Evolutionary conservation across 2,329 filamentous ascomycete species (phyloP), one percentile per base, ranked within the genome.

Genomic region (Chrysosporium keratinophilum): DNA sequence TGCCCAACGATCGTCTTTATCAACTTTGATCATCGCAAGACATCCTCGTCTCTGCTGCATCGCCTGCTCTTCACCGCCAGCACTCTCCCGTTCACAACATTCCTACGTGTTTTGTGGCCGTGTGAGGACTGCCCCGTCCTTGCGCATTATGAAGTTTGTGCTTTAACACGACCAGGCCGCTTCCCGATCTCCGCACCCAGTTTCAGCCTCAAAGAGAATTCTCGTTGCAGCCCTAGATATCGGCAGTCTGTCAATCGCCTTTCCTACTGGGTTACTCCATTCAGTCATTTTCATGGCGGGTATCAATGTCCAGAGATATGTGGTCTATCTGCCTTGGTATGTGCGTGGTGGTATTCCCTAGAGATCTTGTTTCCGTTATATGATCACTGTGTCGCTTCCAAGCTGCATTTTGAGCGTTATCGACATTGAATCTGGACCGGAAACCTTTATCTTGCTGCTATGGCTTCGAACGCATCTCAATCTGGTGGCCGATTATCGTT

Each of bases 401-500:
- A 44, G 39, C 51, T 5, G 5, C 14, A 31, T 43, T n/a, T 35
- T 34, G 60, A 63, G 59, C 66, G 67, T 28, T 17, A 20, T 17
- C 7, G 23, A n/a, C 20, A 14, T 50, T 40, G 19, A n/a, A 19
- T 11, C 20, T 43, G 39, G 28, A 44, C 33, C 23, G 31, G 15
- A n/a, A 28, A 35, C 37, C 50, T 41, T 33, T 40, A n/a, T 43
- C 28, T 33, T 19, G 9, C 7, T 19, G 17, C 33, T 11, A 59
- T 57, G 52, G 52, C 51, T 11, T 55, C 57, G 34, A 61, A 67
- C 50, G 60, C 59, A 54, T 60, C 62, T 51, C 58, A 62, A 35
- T 54, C 58, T 53, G 63, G 61, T 59, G 62, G 64, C 37, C 63
- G 63, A 69, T 78, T 83, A 62, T 87, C 85, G 42, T 89, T 89